A percentile compares a stretch with the other conserved stretches of the same genome.
phyloP scores from a whole-genome alignment of 1,139 yeast species.

The Suhomyces bribrorum region DNA sequence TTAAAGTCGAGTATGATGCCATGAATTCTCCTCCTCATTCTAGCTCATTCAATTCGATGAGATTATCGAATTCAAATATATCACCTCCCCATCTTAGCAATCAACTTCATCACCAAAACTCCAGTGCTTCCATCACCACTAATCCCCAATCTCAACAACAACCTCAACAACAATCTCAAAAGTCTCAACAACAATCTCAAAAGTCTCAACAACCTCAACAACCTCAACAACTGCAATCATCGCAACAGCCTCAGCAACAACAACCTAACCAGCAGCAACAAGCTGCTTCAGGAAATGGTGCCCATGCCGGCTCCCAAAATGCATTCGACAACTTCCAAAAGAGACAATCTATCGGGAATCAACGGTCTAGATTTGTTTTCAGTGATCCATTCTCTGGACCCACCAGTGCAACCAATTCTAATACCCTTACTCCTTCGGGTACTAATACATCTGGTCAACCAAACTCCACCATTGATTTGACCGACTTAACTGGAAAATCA shows the following conservation, averaged over 20 bases:
- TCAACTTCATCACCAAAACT: conserved; percentile 17
- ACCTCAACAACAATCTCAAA: conserved; percentile 5
- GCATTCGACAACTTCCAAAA: conserved; percentile 34
- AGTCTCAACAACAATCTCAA: conserved; percentile 15
- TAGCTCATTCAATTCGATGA: conserved; percentile 29
- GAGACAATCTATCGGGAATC: conserved; percentile 56
- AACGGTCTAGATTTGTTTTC: conserved; percentile 68
- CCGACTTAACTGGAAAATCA: conserved; percentile 52
- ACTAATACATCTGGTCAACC: conserved; percentile 12
- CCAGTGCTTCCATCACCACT: conserved; percentile 1
- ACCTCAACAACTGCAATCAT: conserved; percentile 9
- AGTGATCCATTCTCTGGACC: conserved; percentile 58
- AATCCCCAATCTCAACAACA: conserved; percentile 9
- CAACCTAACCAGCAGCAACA: conserved; percentile 14
- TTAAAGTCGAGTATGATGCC: conserved; percentile 51
- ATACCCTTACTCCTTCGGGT: conserved; percentile 18
- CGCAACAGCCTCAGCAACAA: conserved; percentile 12
- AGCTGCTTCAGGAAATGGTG: conserved; percentile 9
- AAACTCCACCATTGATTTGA: conserved; percentile 29
- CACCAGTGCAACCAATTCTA: conserved; percentile 19
- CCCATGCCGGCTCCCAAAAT: conserved; percentile 8
- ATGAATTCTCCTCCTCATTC: conserved; percentile 16
- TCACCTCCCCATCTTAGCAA: conserved; percentile 29
- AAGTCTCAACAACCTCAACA: conserved; percentile 13
- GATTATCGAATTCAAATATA: conserved; percentile 31